Conservation (phyloP, 257 asterid species). For the Cruciata laevipes region DNA sequence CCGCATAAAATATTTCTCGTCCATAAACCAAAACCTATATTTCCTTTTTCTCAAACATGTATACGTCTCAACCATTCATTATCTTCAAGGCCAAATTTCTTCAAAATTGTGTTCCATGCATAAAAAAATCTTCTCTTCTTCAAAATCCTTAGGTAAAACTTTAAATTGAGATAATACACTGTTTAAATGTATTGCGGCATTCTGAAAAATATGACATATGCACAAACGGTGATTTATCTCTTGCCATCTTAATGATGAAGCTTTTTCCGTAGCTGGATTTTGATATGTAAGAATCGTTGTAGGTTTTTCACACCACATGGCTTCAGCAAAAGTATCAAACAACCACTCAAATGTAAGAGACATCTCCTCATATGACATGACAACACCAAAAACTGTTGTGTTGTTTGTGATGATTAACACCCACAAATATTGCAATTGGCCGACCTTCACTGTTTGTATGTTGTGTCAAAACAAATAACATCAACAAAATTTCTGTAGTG, state of each 20-base stretch:
- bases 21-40: neutral
- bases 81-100: neutral
- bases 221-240: neutral
- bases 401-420: conserved; percentile 15
- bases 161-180: neutral
- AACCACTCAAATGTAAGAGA: conserved; percentile 10
- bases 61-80: neutral
- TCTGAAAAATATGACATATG: neutral
- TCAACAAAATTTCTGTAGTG: no score
- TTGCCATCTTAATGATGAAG: neutral
- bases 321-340: conserved; percentile 1
- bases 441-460: neutral
- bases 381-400: conserved; percentile 8
- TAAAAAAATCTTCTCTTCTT: neutral
- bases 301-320: neutral
- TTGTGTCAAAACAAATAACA: neutral
- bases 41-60: neutral
- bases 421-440: conserved; percentile 13
- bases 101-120: neutral
- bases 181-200: neutral
- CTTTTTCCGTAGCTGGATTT: neutral
- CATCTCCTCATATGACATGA: conserved; percentile 11
- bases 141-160: neutral
- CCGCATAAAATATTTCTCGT: neutral
- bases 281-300: neutral